Percentiles rank a stretch among this genome's conserved stretches.
Conservation (phyloP, 2,329 filamentous ascomycete species). For the Exserohilum rostratum region DNA sequence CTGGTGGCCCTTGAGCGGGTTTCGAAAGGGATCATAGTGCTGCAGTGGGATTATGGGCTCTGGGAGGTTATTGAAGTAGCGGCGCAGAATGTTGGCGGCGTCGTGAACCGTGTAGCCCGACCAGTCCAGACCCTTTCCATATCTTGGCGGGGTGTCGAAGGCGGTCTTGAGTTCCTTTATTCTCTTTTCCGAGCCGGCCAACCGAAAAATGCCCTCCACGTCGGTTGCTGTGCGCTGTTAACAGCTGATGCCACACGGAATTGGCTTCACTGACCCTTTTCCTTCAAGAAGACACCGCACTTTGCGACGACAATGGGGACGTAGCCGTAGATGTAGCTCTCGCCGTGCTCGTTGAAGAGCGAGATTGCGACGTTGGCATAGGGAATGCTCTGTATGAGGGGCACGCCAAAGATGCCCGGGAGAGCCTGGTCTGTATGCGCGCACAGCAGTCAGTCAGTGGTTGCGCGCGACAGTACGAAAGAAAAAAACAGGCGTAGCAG, state of each 20-base stretch:
- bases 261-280: constrained; percentile 74
- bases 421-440: constrained; percentile 51
- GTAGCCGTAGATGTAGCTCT: constrained; percentile 98
- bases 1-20: constrained; percentile 75
- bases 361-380: constrained; percentile 99
- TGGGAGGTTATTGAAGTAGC: constrained; percentile 94
- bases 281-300: constrained; percentile 95
- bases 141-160: constrained; percentile 87
- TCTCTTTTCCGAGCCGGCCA: constrained; percentile 94
- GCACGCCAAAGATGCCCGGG: constrained; percentile 91
- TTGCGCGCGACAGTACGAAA: constrained; percentile 21
- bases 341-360: constrained; percentile 86
- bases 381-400: constrained; percentile 89
- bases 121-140: constrained; percentile 97
- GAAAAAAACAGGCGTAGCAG: neutral
- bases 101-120: constrained; percentile 98
- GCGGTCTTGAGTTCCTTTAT: constrained; percentile 94
- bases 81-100: constrained; percentile 91
- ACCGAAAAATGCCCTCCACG: constrained; percentile 93
- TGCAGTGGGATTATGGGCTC: constrained; percentile 96
- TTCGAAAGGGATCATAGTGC: constrained; percentile 88
- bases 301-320: constrained; percentile 98
- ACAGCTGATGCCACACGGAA: constrained; percentile 18
- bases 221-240: constrained; percentile 72
- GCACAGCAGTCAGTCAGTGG: constrained; percentile 35